Conservation (phyloP, 805 yeast genomes). For the Wickerhamiella bombiphila region DNA sequence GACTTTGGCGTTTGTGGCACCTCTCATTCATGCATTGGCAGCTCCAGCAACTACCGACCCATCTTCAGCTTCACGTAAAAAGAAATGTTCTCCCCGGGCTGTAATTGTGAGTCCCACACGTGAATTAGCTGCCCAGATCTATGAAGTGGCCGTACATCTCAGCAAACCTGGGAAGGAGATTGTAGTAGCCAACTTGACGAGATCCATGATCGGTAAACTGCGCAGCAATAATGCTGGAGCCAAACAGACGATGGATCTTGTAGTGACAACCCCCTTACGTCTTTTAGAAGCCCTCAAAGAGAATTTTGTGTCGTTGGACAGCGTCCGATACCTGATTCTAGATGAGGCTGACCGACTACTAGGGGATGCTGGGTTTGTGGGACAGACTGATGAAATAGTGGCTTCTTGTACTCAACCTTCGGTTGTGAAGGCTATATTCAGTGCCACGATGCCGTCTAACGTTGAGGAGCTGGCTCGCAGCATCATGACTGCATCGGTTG, state of each 20-base stretch:
- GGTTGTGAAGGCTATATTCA: conserved; percentile 64
- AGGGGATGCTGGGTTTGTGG: conserved; percentile 73
- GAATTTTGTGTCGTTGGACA: conserved; percentile 43
- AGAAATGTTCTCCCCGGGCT: conserved; percentile 42
- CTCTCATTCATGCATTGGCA: conserved; percentile 48
- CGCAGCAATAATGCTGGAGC: conserved; percentile 40
- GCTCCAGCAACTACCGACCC: conserved; percentile 18
- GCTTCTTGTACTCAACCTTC: conserved; percentile 33
- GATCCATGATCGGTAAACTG: conserved; percentile 51
- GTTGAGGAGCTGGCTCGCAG: conserved; percentile 78
- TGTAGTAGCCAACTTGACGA: conserved; percentile 50
- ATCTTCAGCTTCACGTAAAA: too few species aligned
- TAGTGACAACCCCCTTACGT: conserved; percentile 80
- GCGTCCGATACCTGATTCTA: conserved; percentile 62
- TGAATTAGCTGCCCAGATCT: conserved; percentile 81
- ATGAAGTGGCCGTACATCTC: conserved; percentile 47
- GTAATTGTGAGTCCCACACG: conserved; percentile 85
- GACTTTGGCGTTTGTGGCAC: conserved; percentile 78
- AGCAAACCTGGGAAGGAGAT: conserved; percentile 38
- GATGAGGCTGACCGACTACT: conserved; percentile 95
- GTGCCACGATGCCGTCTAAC: conserved; percentile 90
- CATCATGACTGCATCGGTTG: conserved; percentile 63
- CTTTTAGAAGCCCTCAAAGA: conserved; percentile 62
- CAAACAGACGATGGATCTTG: conserved; percentile 54
- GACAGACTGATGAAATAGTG: conserved; percentile 79